Percentiles rank a stretch among this genome's conserved stretches.
Conservation (phyloP, 1,284 basidiomycete species). For the Athelia psychrophila region DNA sequence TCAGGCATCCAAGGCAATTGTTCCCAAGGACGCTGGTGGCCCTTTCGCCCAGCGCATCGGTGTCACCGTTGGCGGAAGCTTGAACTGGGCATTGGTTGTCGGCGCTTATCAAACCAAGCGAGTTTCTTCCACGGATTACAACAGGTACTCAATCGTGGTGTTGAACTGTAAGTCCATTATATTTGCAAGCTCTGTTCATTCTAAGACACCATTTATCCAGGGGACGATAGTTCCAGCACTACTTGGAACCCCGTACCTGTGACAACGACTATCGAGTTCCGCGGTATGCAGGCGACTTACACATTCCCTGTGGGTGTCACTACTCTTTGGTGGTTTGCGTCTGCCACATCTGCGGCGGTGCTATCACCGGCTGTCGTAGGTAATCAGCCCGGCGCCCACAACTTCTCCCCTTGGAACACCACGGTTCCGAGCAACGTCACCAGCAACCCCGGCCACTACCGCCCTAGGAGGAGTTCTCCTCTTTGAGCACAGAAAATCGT, state of each 20-base stretch:
- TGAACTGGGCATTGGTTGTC: conserved; percentile 19
- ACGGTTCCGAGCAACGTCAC: no score
- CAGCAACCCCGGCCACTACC: no score
- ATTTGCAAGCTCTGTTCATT: conserved; percentile 1
- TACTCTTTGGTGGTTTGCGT: conserved; percentile 32
- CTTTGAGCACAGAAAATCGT: no score
- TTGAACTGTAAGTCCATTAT: conserved; percentile 18
- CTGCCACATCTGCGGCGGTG: no score
- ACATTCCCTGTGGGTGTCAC: conserved; percentile 38
- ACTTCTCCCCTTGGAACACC: no score
- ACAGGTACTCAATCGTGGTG: conserved; percentile 15
- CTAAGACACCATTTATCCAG: neutral
- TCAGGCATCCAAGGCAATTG: conserved; percentile 22
- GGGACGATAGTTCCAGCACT: conserved; percentile 17
- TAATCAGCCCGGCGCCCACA: no score
- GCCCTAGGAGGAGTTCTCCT: no score
- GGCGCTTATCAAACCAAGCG: conserved; percentile 22
- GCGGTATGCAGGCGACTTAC: conserved; percentile 28
- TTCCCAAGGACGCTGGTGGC: conserved; percentile 23
- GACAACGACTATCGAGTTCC: conserved; percentile 24
- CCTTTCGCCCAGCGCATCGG: conserved; percentile 23
- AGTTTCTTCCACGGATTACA: conserved; percentile 15
- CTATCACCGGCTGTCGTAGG: no score
- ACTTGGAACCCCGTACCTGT: conserved; percentile 23
- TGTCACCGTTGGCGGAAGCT: conserved; percentile 18